Evolutionary conservation across 768 basidiomycete species (phyloP).

Genomic region (Clitopilus passeckerianus): DNA sequence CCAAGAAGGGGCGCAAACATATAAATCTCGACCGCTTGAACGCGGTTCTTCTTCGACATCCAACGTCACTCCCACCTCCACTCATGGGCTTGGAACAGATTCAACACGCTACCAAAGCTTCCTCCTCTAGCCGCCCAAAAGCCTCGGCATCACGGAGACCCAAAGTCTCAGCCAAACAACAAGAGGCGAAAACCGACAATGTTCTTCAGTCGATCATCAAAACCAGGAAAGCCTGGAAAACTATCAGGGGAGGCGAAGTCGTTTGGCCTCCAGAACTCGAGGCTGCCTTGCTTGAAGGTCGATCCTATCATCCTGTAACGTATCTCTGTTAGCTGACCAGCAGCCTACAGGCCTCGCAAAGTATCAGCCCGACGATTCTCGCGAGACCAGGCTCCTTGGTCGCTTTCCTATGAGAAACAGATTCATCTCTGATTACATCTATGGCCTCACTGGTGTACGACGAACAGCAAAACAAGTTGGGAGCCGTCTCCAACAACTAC

Average conservation of each 20-base stretch:
- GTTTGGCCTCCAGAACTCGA: constrained; percentile 82
- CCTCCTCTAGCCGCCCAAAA: constrained; percentile 7
- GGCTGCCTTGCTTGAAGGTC: constrained; percentile 73
- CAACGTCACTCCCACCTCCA: background rate
- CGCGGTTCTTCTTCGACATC: background rate
- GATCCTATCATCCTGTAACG: constrained; percentile 1
- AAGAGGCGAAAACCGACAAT: constrained; percentile 36
- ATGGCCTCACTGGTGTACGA: constrained; percentile 59
- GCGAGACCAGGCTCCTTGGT: constrained; percentile 68
- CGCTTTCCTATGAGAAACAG: constrained; percentile 77
- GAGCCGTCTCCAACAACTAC: constrained; percentile 72
- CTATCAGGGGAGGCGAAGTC: constrained; percentile 63
- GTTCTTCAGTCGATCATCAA: constrained; percentile 65
- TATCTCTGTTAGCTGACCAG: constrained; percentile 9
- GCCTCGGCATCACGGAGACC: constrained; percentile 3
- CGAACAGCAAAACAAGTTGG: constrained; percentile 79
- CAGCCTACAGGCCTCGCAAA: constrained; percentile 54
- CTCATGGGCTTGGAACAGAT: background rate
- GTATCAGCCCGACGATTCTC: constrained; percentile 67
- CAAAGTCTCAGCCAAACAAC: background rate
- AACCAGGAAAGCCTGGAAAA: constrained; percentile 74
- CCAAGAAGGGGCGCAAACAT: background rate
- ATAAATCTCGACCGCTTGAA: background rate
- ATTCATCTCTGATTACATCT: constrained; percentile 78
- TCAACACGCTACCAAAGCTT: background rate